A percentile compares a stretch with the other conserved stretches of the same genome.
Conservation (phyloP, 2,329 filamentous ascomycete species). For the Gaeumannomyces sp. region DNA sequence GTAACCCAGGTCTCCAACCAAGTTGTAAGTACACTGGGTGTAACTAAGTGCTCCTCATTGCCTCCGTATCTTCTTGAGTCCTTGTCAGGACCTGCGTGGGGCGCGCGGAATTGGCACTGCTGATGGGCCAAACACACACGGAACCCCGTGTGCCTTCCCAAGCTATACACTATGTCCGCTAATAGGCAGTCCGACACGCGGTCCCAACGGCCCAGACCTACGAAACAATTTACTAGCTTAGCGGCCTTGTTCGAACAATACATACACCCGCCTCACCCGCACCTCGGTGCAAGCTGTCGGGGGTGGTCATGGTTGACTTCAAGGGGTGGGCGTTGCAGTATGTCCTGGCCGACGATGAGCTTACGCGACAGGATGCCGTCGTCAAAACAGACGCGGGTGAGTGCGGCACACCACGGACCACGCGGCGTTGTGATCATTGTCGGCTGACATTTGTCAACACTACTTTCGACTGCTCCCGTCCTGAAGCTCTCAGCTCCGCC, state of each 20-base stretch:
- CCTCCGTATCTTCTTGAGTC: too few relatives aligned
- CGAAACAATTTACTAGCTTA: neutral
- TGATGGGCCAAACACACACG: too few relatives aligned
- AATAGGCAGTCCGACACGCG: neutral
- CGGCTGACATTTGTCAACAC: neutral
- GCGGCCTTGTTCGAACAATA: neutral
- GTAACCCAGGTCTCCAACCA: too few relatives aligned
- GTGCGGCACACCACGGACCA: neutral
- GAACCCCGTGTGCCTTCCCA: neutral
- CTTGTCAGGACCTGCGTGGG: too few relatives aligned
- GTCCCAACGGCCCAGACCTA: neutral
- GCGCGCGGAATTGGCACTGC: too few relatives aligned
- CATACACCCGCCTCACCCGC: neutral
- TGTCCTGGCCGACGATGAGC: conserved; percentile 19
- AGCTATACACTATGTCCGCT: neutral
- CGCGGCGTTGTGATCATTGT: neutral
- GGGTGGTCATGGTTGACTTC: conserved; percentile 18
- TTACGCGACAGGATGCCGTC: conserved; percentile 14
- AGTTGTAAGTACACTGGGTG: too few relatives aligned
- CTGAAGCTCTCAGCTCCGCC: conserved; percentile 16
- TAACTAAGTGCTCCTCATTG: too few relatives aligned
- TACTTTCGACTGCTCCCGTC: neutral
- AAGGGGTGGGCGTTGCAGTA: conserved; percentile 19
- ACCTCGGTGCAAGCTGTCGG: neutral
- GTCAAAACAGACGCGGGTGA: conserved; percentile 17